Percentiles rank a stretch among this genome's conserved stretches.
Evolutionary conservation across 129 eudicot species (phyloP).

Genomic region (Ambrosia trifida): DNA sequence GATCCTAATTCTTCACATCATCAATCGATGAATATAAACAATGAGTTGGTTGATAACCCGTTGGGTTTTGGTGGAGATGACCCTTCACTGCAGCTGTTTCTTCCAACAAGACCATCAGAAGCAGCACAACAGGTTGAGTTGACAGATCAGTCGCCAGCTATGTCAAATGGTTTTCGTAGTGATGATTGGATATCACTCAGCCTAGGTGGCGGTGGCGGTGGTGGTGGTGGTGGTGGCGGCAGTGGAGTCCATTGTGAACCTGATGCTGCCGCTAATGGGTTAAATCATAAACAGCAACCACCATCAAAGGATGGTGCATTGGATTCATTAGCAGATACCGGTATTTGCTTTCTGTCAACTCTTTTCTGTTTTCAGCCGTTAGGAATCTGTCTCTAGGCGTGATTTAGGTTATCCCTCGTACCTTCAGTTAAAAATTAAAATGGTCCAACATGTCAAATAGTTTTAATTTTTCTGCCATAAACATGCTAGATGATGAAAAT

Average conservation of each 20-base stretch:
- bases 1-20: constrained; percentile 45
- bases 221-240: constrained; percentile 12
- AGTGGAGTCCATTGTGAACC: constrained; percentile 47
- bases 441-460: background rate
- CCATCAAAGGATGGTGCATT: constrained; percentile 46
- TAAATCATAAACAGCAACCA: constrained; percentile 41
- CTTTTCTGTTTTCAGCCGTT: background rate
- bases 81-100: constrained; percentile 83
- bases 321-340: constrained; percentile 63
- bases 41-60: constrained; percentile 65
- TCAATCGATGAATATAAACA: constrained; percentile 32
- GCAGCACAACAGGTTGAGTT: constrained; percentile 44
- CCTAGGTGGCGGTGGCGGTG: constrained; percentile 63
- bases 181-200: constrained; percentile 96
- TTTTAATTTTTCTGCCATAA: background rate
- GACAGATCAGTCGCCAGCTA: constrained; percentile 50
- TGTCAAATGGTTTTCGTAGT: constrained; percentile 53
- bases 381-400: background rate
- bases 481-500: too few relatives aligned
- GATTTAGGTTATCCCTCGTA: background rate
- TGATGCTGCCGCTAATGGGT: constrained; percentile 29
- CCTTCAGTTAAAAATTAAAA: too few relatives aligned
- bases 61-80: constrained; percentile 72
- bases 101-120: constrained; percentile 79
- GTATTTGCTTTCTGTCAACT: constrained; percentile 33